These are phyloP conservation scores for Anastatica hierochuntica DNA, from an alignment of 345 rosid genomes.

Conservation along the genomic window DNA sequence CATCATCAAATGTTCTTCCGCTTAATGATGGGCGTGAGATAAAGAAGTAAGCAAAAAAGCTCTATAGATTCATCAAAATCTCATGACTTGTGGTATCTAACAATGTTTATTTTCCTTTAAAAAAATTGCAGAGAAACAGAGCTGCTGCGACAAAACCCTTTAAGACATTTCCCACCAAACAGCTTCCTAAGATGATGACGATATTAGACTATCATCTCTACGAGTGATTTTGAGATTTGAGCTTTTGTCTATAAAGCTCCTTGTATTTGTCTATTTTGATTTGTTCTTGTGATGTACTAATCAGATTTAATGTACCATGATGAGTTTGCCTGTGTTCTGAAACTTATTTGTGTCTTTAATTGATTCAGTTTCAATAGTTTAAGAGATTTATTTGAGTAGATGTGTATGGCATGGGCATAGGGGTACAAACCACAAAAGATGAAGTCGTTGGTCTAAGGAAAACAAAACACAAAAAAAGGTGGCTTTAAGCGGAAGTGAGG, in stretches of 20 bases:
- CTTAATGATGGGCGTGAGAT: constrained; percentile 25
- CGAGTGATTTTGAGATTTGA: not conserved
- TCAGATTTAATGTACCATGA: not conserved
- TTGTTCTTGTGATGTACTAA: constrained; percentile 8
- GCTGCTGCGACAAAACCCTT: constrained; percentile 65
- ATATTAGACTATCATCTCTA: not conserved
- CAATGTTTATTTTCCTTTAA: not conserved
- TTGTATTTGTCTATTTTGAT: not conserved
- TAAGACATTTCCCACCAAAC: constrained; percentile 65
- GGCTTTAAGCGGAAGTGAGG: constrained; percentile 22
- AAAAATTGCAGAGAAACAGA: constrained; percentile 52
- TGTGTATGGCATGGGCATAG: no score
- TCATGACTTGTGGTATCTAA: not conserved
- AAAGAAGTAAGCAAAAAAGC: constrained; percentile 18
- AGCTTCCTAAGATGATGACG: constrained; percentile 58
- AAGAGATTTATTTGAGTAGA: no score
- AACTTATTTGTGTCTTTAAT: not conserved
- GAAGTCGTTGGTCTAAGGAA: not conserved
- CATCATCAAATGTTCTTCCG: constrained; percentile 17
- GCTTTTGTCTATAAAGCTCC: not conserved
- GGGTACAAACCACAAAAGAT: not conserved
- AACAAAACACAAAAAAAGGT: not conserved
- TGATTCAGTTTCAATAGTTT: not conserved
- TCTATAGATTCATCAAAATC: not conserved
- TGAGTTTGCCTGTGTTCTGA: not conserved